phyloP scores from a whole-genome alignment of 2,329 filamentous ascomycete species.

The Cyphellophora attinorum region DNA sequence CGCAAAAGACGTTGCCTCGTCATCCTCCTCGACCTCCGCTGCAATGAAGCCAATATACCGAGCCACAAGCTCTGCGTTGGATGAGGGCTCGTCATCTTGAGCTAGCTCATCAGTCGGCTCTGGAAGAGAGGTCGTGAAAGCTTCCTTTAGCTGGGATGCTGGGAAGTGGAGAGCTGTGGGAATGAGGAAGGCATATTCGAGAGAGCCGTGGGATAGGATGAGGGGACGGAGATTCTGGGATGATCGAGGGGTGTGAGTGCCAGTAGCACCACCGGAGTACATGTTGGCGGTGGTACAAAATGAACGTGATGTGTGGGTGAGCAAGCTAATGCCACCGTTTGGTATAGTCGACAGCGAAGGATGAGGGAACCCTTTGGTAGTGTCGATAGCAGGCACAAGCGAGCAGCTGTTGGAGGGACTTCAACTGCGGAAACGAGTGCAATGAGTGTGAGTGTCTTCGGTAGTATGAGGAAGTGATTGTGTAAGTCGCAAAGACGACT shows the following conservation, averaged over 20 bases:
- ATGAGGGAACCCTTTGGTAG: not conserved
- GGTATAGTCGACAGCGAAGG: slow-evolving; percentile 1
- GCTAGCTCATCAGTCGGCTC: slow-evolving; percentile 92
- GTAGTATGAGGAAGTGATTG: no score
- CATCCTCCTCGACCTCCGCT: slow-evolving; percentile 81
- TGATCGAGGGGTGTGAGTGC: slow-evolving; percentile 91
- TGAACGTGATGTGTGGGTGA: slow-evolving; percentile 11
- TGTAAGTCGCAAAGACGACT: no score
- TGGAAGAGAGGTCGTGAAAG: slow-evolving; percentile 76
- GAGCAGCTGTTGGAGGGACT: not conserved
- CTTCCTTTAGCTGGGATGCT: slow-evolving; percentile 86
- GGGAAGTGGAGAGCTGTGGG: slow-evolving; percentile 94
- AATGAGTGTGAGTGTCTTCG: no score
- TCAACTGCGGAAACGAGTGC: not conserved
- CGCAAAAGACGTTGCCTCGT: slow-evolving; percentile 76
- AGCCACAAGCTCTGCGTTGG: slow-evolving; percentile 80
- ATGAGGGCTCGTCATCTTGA: slow-evolving; percentile 98
- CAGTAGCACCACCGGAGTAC: slow-evolving; percentile 52
- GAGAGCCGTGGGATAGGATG: slow-evolving; percentile 81
- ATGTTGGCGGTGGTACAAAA: slow-evolving; percentile 10
- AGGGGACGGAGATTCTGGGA: slow-evolving; percentile 86
- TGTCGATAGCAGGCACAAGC: not conserved
- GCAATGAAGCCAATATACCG: slow-evolving; percentile 89
- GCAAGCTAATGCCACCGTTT: slow-evolving; percentile 20
- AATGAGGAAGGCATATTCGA: slow-evolving; percentile 93